Percentiles rank a stretch among this genome's conserved stretches.
Evolutionary conservation across 192 early-diverging fungal species (phyloP).

Genomic region (Linnemannia elongata): DNA sequence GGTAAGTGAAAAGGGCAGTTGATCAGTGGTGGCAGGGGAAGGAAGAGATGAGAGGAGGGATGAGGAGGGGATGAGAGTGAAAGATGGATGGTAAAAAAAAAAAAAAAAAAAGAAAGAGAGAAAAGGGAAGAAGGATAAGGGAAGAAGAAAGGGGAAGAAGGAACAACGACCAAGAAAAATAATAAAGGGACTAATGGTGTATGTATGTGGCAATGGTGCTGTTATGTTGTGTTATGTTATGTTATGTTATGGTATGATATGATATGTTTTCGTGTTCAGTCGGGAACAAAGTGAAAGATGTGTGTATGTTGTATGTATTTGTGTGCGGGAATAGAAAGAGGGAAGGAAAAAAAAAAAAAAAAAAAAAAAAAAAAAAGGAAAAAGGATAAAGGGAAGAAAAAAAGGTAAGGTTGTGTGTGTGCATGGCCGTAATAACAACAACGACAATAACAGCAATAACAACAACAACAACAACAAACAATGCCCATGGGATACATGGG

Average conservation of each 20-base stretch:
- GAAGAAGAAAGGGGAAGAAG: not conserved
- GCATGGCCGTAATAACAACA: too few relatives aligned
- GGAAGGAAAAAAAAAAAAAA: not conserved
- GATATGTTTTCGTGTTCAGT: not conserved
- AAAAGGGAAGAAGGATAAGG: not conserved
- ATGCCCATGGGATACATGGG: too few relatives aligned
- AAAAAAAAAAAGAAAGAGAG: not conserved
- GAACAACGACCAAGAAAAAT: not conserved
- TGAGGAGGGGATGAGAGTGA: not conserved
- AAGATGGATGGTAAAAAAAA: not conserved
- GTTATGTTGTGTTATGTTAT: not conserved
- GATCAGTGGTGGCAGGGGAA: not conserved
- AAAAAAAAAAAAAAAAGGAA: not conserved
- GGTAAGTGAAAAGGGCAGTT: not conserved
- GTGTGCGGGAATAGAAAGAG: conserved; percentile 11
- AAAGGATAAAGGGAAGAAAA: not conserved
- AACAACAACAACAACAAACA: too few relatives aligned
- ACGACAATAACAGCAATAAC: too few relatives aligned
- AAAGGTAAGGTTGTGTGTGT: not conserved
- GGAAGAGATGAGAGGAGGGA: not conserved
- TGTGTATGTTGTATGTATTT: too few relatives aligned
- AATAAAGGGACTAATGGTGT: not conserved
- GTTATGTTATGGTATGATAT: not conserved
- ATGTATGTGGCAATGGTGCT: not conserved
- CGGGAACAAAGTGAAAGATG: not conserved